A percentile compares a stretch with the other conserved stretches of the same genome.
Conservation (phyloP, 768 basidiomycete species). For the Cubamyces sp. region DNA sequence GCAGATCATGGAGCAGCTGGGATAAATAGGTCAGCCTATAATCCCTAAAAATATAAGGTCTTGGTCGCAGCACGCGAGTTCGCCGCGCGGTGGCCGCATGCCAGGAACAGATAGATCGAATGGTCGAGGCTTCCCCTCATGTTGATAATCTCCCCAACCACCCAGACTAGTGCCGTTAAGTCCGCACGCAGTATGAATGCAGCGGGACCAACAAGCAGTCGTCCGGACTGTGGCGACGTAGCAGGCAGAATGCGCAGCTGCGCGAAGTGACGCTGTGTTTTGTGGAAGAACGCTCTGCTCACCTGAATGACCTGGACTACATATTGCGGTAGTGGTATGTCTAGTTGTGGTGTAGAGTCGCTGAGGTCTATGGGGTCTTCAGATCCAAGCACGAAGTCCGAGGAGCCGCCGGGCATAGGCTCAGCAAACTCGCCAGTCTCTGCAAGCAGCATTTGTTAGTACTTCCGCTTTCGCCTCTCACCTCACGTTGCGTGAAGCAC, state of each 20-base stretch:
- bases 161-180: not conserved
- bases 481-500: constrained; percentile 18
- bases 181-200: not conserved
- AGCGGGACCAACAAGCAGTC: not conserved
- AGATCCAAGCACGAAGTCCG: constrained; percentile 42
- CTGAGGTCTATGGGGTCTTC: constrained; percentile 33
- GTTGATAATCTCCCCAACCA: not conserved
- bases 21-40: not conserved
- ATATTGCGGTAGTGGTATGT: constrained; percentile 17
- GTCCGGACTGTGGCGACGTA: not conserved
- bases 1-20: constrained; percentile 16
- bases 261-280: not conserved
- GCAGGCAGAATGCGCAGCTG: not conserved
- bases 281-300: not conserved
- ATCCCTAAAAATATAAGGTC: not conserved
- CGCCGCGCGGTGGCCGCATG: constrained; percentile 1
- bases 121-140: not conserved
- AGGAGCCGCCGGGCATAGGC: constrained; percentile 58
- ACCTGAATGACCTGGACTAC: not conserved
- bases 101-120: not conserved
- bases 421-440: constrained; percentile 63
- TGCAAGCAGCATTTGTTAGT: constrained; percentile 32
- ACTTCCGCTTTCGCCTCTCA: not conserved
- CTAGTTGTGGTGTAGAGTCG: constrained; percentile 2
- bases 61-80: not conserved